Evolutionary conservation across 2,329 filamentous ascomycete species (phyloP).

Genomic region (Claviceps sp.): DNA sequence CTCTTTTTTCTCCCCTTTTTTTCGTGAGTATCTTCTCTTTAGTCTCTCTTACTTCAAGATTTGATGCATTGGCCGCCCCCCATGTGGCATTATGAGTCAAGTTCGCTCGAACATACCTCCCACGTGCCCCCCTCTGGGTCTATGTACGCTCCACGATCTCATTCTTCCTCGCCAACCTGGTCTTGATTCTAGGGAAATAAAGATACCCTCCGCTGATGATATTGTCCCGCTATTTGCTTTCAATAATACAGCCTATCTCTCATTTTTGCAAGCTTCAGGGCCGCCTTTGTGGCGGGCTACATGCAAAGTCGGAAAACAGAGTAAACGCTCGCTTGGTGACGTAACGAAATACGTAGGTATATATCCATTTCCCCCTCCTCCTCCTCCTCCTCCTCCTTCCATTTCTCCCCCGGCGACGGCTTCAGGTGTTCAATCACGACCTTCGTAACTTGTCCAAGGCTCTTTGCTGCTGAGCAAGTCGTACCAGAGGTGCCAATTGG

Average conservation of each 20-base stretch:
- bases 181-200: background rate
- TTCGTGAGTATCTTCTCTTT: too few species aligned
- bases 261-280: background rate
- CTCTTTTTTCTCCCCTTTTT: too few species aligned
- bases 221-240: background rate
- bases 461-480: slow-evolving; percentile 71
- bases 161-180: too few species aligned
- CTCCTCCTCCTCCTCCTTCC: too few species aligned
- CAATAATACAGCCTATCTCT: background rate
- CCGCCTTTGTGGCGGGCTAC: background rate
- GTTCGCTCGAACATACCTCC: background rate
- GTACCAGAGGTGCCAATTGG: slow-evolving; percentile 75
- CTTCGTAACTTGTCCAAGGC: slow-evolving; percentile 73
- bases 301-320: background rate
- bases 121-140: background rate
- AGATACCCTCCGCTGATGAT: background rate
- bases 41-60: too few species aligned
- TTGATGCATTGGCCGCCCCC: too few species aligned
- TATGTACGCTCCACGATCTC: too few species aligned
- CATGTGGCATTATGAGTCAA: too few species aligned
- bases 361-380: background rate
- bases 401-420: background rate
- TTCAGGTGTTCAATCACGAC: slow-evolving; percentile 12
- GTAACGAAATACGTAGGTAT: slow-evolving; percentile 4
- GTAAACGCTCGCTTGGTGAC: slow-evolving; percentile 4